phyloP scores from a whole-genome alignment of 345 rosid genomes.

The Lagerstroemia speciosa region DNA sequence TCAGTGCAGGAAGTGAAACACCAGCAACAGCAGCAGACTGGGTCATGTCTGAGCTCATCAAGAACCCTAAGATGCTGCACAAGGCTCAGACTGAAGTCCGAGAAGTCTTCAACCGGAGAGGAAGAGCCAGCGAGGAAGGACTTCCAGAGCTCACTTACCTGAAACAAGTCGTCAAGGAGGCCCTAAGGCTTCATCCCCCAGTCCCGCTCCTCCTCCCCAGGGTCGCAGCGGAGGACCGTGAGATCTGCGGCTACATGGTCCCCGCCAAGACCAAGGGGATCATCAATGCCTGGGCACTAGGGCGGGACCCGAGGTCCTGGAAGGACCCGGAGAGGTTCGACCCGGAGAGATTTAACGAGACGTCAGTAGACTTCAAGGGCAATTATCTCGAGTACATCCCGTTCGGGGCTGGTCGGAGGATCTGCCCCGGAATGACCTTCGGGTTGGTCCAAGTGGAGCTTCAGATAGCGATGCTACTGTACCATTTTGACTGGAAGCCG shows the following conservation, averaged over 20 bases:
- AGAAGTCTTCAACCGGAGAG: slow-evolving; percentile 4
- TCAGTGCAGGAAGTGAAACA: slow-evolving; percentile 22
- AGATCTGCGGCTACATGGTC: slow-evolving; percentile 17
- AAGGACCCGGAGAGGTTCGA: slow-evolving; percentile 20
- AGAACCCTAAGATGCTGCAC: slow-evolving; percentile 19
- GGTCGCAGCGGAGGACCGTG: slow-evolving; percentile 10
- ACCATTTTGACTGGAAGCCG: slow-evolving; percentile 38
- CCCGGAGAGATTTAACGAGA: slow-evolving; percentile 19
- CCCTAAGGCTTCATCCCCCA: slow-evolving; percentile 20
- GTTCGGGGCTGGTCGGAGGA: slow-evolving; percentile 26
- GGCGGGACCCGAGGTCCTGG: slow-evolving; percentile 28
- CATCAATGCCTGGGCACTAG: slow-evolving; percentile 26
- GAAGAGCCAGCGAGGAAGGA: slow-evolving; percentile 17
- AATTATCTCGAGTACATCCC: slow-evolving; percentile 14
- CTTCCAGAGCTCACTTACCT: slow-evolving; percentile 16
- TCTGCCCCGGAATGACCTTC: slow-evolving; percentile 19
- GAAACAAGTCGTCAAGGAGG: slow-evolving; percentile 21
- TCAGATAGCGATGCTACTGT: slow-evolving; percentile 21
- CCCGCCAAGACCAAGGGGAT: slow-evolving; percentile 19
- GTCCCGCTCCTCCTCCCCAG: slow-evolving; percentile 18
- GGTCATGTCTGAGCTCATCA: slow-evolving; percentile 25
- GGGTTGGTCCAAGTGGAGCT: slow-evolving; percentile 14
- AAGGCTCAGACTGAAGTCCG: slow-evolving; percentile 30
- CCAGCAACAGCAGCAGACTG: slow-evolving; percentile 19
- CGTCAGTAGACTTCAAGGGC: slow-evolving; percentile 15